Evolutionary conservation across 176 grass and related monocot genomes (phyloP).

Genomic region (Aegilops bicornis): DNA sequence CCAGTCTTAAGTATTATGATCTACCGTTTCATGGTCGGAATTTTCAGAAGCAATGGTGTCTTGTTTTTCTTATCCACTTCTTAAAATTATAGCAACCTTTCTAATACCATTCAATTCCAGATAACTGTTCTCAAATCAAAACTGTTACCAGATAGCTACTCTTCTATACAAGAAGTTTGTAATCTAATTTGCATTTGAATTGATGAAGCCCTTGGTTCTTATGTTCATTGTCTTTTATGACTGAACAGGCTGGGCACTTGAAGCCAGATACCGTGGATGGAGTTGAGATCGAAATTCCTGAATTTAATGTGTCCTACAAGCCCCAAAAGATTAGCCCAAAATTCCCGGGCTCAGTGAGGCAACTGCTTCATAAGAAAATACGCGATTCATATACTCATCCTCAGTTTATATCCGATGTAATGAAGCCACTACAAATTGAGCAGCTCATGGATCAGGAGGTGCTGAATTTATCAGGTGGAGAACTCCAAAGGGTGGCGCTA

Average conservation of each 20-base stretch:
- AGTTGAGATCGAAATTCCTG: conserved; percentile 75
- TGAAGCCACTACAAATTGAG: conserved; percentile 97
- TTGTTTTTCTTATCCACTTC: neutral
- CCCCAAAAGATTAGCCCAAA: conserved; percentile 86
- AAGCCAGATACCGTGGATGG: conserved; percentile 70
- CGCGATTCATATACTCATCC: conserved; percentile 76
- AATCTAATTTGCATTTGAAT: neutral
- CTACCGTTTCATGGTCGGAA: neutral
- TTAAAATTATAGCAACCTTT: neutral
- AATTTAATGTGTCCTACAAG: conserved; percentile 96
- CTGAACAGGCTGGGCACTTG: conserved; percentile 61
- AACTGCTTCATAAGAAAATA: conserved; percentile 83
- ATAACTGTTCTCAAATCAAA: neutral
- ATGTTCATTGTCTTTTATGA: conserved; percentile 22
- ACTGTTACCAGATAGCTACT: neutral
- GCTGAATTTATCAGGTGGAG: conserved; percentile 89
- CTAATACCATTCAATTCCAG: neutral
- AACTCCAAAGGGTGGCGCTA: conserved; percentile 87
- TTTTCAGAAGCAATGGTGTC: neutral
- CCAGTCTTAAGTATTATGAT: neutral
- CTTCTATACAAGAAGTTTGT: neutral
- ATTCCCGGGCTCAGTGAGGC: conserved; percentile 65
- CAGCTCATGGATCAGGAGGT: conserved; percentile 90
- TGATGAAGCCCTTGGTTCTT: neutral
- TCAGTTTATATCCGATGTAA: conserved; percentile 84